Evolutionary conservation across 2,329 filamentous ascomycete genomes (phyloP).

Genomic region (Helotiales sp.): DNA sequence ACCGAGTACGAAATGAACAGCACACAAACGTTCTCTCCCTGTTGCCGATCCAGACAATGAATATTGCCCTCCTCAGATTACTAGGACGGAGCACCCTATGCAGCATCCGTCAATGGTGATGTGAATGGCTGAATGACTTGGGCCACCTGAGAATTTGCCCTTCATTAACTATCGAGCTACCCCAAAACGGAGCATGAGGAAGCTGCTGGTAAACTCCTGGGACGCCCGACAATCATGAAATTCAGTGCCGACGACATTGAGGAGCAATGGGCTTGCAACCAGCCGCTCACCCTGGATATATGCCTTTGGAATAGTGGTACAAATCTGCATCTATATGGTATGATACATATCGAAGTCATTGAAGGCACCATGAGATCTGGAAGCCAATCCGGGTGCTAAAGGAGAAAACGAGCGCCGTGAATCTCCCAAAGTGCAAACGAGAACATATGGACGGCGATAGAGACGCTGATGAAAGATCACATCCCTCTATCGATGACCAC

Average conservation of each 20-base stretch:
- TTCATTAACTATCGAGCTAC: not conserved
- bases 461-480: slow-evolving; percentile 7
- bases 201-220: not conserved
- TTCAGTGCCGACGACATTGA: slow-evolving; percentile 15
- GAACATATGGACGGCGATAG: slow-evolving; percentile 17
- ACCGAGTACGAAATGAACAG: slow-evolving; percentile 11
- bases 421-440: slow-evolving; percentile 15
- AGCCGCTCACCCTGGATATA: slow-evolving; percentile 12
- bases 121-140: too few species aligned
- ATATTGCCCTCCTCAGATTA: not conserved
- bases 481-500: not conserved
- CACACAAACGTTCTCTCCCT: slow-evolving; percentile 6
- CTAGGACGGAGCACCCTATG: not conserved
- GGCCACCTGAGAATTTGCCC: not conserved
- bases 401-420: not conserved
- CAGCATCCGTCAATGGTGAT: too few species aligned
- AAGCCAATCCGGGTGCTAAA: slow-evolving; percentile 15
- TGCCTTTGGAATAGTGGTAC: slow-evolving; percentile 13
- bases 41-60: not conserved
- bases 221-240: slow-evolving; percentile 18
- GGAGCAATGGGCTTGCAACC: slow-evolving; percentile 5
- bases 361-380: slow-evolving; percentile 23
- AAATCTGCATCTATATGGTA: slow-evolving; percentile 18
- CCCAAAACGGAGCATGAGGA: not conserved
- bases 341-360: slow-evolving; percentile 21